Conservation (phyloP, 106 monocot species). For the Apostasia ramifera region DNA sequence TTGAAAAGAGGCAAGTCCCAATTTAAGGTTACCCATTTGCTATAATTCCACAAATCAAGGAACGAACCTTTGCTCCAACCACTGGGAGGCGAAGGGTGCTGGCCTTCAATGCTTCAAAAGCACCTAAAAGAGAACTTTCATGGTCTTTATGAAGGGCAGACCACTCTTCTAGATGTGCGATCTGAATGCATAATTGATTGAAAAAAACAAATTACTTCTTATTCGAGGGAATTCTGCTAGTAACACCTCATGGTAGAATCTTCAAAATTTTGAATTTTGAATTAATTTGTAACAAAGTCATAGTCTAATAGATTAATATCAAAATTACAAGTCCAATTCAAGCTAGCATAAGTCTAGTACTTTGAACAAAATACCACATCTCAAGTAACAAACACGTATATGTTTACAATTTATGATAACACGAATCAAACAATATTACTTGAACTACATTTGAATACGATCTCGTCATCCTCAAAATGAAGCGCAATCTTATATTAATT, state of each 20-base stretch:
- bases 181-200: constrained; percentile 19
- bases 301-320: background rate
- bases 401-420: no score
- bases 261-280: no score
- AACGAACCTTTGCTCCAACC: constrained; percentile 54
- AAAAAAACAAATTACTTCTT: background rate
- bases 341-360: background rate
- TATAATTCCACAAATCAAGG: background rate
- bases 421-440: no score
- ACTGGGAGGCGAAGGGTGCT: constrained; percentile 67
- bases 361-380: no score
- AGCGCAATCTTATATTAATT: no score
- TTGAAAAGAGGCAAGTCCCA: background rate
- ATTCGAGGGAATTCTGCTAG: background rate
- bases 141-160: constrained; percentile 39
- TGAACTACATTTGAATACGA: no score
- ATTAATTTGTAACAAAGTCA: no score
- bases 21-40: background rate
- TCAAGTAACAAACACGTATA: no score
- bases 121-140: constrained; percentile 36
- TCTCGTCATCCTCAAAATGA: no score
- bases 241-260: background rate
- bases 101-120: constrained; percentile 54
- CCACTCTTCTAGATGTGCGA: constrained; percentile 57
- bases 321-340: background rate